Evolutionary conservation across 192 early-diverging fungal species (phyloP), one percentile per base, ranked within the genome.

Genomic region (Entrophospora sp.): DNA sequence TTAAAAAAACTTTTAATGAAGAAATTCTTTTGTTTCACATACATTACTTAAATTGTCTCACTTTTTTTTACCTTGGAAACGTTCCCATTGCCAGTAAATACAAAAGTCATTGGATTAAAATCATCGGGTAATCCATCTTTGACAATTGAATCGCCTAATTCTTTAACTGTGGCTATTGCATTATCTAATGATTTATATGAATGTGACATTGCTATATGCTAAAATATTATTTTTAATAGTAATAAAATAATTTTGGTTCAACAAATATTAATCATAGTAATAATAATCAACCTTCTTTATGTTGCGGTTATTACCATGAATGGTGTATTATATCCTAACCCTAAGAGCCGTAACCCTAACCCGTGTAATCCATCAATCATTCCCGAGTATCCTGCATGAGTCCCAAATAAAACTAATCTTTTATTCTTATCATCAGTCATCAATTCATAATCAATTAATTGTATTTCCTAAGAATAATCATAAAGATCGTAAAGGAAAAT

Each of bases 401-500:
- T 87, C 57, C 93, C 92, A 79, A 98, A 98, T 46, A 91, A 81
- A 20, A 98, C 95, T 42, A 95, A 73, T 10, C 96, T 87, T 58
- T 86, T 83, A 32, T 77, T 74, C 18, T 75, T 46, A 12, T 86
- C 86, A 64, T 97, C 83, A 5, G 83, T 86, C 84, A 98, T 84
- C 38, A 97, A 81, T 73, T 98, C 96, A 67, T 98, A 98, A 77
- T 98, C 96, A 45, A 97, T 90, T 46, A 98, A 74, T 7, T 89
- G 86, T 66, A 97, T 91, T 61, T 83, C 85, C 88, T 89, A 64
- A 24, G 52, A 45, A 43, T 31, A 27, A 49, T 40, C 38, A 34
- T 32, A 49, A 62, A 42, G 7, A 42, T 42, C 6, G 12, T 4
- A 18, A 37, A 66, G 9, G n/a, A 18, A 31, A 37, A n/a, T n/a